These are phyloP conservation scores for Yueomyces sp. DNA, from an alignment of 805 yeast species.

Conservation along the genomic window DNA sequence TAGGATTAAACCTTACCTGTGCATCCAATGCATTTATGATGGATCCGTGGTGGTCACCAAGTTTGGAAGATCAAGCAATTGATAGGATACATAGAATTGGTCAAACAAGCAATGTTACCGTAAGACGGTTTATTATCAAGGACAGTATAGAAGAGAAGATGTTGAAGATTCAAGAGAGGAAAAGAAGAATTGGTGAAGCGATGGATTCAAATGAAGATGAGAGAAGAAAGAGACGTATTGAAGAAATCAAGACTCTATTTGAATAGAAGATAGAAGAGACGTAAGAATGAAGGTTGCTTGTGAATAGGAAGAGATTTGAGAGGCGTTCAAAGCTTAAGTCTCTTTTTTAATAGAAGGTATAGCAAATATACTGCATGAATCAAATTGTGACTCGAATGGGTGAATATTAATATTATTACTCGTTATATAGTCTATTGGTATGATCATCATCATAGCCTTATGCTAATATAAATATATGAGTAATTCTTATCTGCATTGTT, in stretches of 20 bases:
- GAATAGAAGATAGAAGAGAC: conserved; percentile 17
- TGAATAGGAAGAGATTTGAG: too few species aligned
- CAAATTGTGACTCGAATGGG: too few species aligned
- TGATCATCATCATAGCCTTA: too few species aligned
- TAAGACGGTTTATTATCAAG: conserved; percentile 68
- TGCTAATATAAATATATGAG: too few species aligned
- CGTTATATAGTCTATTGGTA: too few species aligned
- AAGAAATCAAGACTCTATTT: conserved; percentile 58
- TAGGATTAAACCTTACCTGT: conserved; percentile 74
- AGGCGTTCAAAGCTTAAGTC: too few species aligned
- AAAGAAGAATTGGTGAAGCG: conserved; percentile 68
- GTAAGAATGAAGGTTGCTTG: too few species aligned
- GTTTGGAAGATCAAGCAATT: conserved; percentile 82
- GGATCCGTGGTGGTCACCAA: conserved; percentile 98
- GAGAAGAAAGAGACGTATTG: conserved; percentile 52
- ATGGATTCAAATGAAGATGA: conserved; percentile 68
- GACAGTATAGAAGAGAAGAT: conserved; percentile 79
- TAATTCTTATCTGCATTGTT: too few species aligned
- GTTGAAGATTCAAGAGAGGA: conserved; percentile 77
- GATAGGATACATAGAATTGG: conserved; percentile 89
- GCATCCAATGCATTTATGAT: conserved; percentile 79
- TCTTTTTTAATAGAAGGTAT: too few species aligned
- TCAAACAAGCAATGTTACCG: conserved; percentile 57
- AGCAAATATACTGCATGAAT: too few species aligned
- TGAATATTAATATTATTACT: too few species aligned